These are phyloP conservation scores for Grigorovia jiainica DNA, from an alignment of 805 yeast genomes.

Conservation along the genomic window DNA sequence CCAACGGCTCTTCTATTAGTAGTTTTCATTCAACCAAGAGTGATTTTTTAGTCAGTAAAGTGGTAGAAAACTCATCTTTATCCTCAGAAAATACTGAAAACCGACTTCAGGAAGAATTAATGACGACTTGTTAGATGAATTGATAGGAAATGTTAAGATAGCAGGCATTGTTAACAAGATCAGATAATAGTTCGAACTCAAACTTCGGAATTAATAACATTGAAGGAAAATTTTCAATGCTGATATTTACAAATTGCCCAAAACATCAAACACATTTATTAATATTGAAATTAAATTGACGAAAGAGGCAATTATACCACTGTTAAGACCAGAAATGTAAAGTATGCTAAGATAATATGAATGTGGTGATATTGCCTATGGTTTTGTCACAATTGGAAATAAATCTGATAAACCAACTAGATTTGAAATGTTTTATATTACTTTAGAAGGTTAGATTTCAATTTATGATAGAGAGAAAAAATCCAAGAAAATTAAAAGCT, in stretches of 20 bases:
- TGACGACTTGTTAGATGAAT: too few relatives aligned
- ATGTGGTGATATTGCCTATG: conserved; percentile 47
- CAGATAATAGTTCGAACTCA: too few relatives aligned
- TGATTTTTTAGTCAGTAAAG: neutral
- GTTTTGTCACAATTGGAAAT: conserved; percentile 38
- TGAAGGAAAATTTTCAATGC: conserved; percentile 13
- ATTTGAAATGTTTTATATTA: conserved; percentile 49
- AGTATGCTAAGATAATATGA: conserved; percentile 37
- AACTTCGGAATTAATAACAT: conserved; percentile 7
- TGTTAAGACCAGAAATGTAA: conserved; percentile 20
- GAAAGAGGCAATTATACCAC: conserved; percentile 14
- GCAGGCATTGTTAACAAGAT: neutral
- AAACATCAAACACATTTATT: conserved; percentile 8
- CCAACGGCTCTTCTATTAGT: neutral
- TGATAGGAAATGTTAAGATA: too few relatives aligned
- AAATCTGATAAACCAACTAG: conserved; percentile 33
- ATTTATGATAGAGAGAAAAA: conserved; percentile 9
- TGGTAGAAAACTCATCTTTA: too few relatives aligned
- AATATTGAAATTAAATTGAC: conserved; percentile 18
- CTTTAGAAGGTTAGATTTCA: conserved; percentile 44
- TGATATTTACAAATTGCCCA: conserved; percentile 18
- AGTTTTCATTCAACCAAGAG: neutral
- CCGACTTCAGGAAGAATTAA: too few relatives aligned
- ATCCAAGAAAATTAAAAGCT: conserved; percentile 23
- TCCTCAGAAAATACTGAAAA: too few relatives aligned